A percentile compares a stretch with the other conserved stretches of the same genome.
These are phyloP conservation scores for Globisporangium ultimum DNA, from an alignment of 352 stramenopile species.

Conservation along the genomic window DNA sequence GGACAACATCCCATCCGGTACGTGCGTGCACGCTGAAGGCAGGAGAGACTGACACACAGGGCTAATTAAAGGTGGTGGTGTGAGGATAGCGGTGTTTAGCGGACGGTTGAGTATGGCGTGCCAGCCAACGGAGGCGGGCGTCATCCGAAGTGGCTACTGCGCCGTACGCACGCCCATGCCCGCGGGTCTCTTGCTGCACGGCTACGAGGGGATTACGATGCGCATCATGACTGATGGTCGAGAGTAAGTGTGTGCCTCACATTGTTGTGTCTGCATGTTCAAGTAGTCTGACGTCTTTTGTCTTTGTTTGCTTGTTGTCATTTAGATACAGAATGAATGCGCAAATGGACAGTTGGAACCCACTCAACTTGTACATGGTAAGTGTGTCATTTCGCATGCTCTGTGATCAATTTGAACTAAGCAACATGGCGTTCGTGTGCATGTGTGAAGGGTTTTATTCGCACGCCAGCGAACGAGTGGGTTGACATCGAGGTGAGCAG, in stretches of 20 bases:
- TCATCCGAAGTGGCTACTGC: constrained; percentile 85
- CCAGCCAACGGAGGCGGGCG: constrained; percentile 69
- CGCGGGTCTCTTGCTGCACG: constrained; percentile 52
- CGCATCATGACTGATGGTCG: constrained; percentile 84
- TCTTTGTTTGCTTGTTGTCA: background rate
- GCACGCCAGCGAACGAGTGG: constrained; percentile 76
- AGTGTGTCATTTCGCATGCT: background rate
- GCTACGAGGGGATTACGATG: constrained; percentile 83
- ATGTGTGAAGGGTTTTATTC: constrained; percentile 63
- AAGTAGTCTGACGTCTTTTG: no score
- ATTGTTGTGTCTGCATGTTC: background rate
- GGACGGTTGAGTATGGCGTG: constrained; percentile 68
- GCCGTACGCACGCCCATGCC: constrained; percentile 66
- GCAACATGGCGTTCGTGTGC: no score
- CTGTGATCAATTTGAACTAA: no score
- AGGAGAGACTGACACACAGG: background rate
- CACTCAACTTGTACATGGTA: constrained; percentile 86
- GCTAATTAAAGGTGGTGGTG: background rate
- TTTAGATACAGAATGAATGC: constrained; percentile 75
- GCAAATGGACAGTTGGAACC: constrained; percentile 87
- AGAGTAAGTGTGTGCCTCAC: constrained; percentile 30
- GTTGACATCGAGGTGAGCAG: constrained; percentile 67
- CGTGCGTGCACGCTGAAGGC: background rate
- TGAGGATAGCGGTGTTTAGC: constrained; percentile 59
- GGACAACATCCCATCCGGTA: constrained; percentile 51